Percentiles rank a stretch among this genome's conserved stretches.
Evolutionary conservation across 495 filamentous ascomycete species (phyloP).

Genomic region (Penicillium lagena): DNA sequence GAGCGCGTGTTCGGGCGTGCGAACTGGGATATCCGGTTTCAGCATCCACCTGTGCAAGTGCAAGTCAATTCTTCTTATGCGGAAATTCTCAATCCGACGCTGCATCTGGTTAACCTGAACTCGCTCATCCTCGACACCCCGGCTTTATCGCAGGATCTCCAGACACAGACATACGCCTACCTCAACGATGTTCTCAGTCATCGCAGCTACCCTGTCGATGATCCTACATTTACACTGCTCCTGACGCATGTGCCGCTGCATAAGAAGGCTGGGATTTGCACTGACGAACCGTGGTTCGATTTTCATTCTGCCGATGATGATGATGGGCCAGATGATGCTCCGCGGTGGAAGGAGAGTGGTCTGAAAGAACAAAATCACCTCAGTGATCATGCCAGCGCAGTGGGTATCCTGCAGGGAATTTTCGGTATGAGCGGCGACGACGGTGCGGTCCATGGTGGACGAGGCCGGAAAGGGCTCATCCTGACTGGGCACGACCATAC

Average conservation of each 20-base stretch:
- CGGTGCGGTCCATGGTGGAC: constrained; percentile 43
- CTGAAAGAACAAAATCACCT: constrained; percentile 92
- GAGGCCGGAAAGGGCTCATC: constrained; percentile 65
- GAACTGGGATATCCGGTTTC: constrained; percentile 82
- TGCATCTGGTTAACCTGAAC: constrained; percentile 83
- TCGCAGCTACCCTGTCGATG: constrained; percentile 60
- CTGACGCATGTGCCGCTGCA: constrained; percentile 90
- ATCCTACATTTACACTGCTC: constrained; percentile 67
- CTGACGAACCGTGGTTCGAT: constrained; percentile 73
- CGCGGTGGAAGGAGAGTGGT: constrained; percentile 47
- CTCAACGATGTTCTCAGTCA: constrained; percentile 61
- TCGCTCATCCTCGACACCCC: constrained; percentile 87
- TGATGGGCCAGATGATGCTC: constrained; percentile 15
- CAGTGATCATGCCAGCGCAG: constrained; percentile 51
- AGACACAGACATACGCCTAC: constrained; percentile 68
- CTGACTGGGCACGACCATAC: constrained; percentile 93
- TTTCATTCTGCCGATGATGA: constrained; percentile 53
- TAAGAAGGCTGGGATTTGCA: constrained; percentile 76
- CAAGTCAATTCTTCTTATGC: constrained; percentile 8
- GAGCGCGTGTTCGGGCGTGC: constrained; percentile 74
- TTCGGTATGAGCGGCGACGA: constrained; percentile 65
- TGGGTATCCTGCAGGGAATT: constrained; percentile 67
- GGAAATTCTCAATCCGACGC: constrained; percentile 25
- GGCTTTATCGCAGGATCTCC: constrained; percentile 54
- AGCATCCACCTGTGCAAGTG: constrained; percentile 27